phyloP scores from a whole-genome alignment of 306 rosid genomes.

The Benincasa hispida region DNA sequence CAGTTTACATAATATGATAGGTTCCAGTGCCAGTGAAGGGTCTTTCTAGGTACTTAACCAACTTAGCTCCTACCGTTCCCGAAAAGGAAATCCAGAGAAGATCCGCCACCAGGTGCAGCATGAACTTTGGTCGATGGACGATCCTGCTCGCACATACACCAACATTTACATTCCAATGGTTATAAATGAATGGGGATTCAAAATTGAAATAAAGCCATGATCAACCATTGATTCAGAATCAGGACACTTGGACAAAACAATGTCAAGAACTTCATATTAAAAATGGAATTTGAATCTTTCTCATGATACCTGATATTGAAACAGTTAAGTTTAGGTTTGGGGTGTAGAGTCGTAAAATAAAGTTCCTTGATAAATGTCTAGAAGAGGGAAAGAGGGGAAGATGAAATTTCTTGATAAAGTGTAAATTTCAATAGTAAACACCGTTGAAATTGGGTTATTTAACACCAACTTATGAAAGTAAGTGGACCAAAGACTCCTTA shows the following conservation, averaged over 20 bases:
- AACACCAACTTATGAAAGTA: too few species aligned
- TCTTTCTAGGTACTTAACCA: constrained; percentile 9
- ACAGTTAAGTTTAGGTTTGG: too few species aligned
- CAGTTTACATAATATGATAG: background rate
- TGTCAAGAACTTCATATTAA: background rate
- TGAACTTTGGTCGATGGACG: constrained; percentile 98
- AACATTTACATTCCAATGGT: background rate
- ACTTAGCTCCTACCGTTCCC: constrained; percentile 30
- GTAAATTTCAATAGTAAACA: too few species aligned
- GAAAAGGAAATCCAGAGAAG: constrained; percentile 85
- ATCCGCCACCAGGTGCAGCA: constrained; percentile 95
- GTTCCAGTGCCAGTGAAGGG: background rate
- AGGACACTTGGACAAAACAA: background rate
- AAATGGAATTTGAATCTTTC: background rate
- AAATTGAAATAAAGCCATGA: background rate
- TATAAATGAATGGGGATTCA: background rate
- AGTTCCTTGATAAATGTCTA: too few species aligned
- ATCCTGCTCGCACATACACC: constrained; percentile 49
- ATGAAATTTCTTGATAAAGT: too few species aligned
- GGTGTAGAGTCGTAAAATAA: too few species aligned
- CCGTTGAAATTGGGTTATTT: too few species aligned
- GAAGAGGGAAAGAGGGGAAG: too few species aligned
- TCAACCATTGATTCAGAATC: background rate
- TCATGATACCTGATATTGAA: background rate
- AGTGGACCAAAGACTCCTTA: too few species aligned